Base-by-base conservation (phyloP, 257 asterid genomes). In the Solanum sejunctum region DNA sequence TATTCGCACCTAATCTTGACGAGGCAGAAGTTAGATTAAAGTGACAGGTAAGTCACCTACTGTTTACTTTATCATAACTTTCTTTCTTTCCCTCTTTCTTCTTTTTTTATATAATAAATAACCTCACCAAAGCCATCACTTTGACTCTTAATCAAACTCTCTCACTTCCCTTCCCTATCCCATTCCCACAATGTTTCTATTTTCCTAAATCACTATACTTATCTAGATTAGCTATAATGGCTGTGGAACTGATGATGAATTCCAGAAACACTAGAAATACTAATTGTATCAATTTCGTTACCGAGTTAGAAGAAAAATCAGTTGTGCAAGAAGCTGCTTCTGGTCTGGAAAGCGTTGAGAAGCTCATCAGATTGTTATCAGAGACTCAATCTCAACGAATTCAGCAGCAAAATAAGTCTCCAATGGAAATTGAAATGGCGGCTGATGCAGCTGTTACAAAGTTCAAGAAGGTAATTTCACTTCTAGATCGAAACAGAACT, bases 1-100 rank as follows among this genome's bases (percentile, higher is more conserved):
- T 87, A 89, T 92, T 92, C 93, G 90, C 92, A 94, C 98, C 95
- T 87, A 92, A 86, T 84, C 84, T 90, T 92, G 95, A 93, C 94
- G 88, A 90, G 86, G 93, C 90, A 89, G 88, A 77, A 54, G 83
- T 86, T 79, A 86, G 90, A 87, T 86, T 86, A 90, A 90, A 89
- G 90, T 92, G 88, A 90, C 93, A 66, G 92, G 90, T 90, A 92
- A 93, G 92, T 93, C 89, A 93, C 93, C 97, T 86, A 92, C 95
- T 93, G 89, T 89, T 86, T 87, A 90, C 95, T 91, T 92, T 93
- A 82, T 82, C 89, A 85, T 2, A 55, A 52, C 60, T 52, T 21
- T 21, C 80, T 63, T 72, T 77, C 28, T 54, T 20, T 26, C 47
- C 12, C 21, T 5, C 23, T 67, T 67, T 71, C 7, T 12, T 60